These are phyloP conservation scores for Diaporthe australafricana DNA, from an alignment of 2,329 filamentous ascomycete species.

Conservation along the genomic window DNA sequence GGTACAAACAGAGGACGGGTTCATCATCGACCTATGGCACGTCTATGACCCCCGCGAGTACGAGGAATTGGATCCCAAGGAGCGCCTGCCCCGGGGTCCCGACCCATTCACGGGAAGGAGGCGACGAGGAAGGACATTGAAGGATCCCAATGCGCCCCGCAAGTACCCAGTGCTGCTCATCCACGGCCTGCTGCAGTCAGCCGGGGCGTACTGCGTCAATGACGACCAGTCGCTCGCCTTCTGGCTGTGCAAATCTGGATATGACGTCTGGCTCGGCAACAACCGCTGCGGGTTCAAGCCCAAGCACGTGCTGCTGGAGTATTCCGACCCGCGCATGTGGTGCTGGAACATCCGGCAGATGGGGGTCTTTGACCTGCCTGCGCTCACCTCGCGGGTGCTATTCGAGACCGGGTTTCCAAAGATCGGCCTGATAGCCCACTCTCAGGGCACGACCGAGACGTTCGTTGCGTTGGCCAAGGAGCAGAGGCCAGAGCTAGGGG, in stretches of 20 bases:
- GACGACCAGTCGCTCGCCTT: slow-evolving; percentile 92
- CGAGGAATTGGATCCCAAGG: slow-evolving; percentile 58
- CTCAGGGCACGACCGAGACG: slow-evolving; percentile 90
- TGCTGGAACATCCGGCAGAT: slow-evolving; percentile 96
- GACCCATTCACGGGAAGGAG: slow-evolving; percentile 67
- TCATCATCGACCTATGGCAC: slow-evolving; percentile 90
- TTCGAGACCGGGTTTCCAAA: slow-evolving; percentile 86
- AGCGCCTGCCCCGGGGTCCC: slow-evolving; percentile 68
- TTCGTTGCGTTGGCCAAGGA: slow-evolving; percentile 91
- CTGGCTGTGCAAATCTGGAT: slow-evolving; percentile 90
- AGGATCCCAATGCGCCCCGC: slow-evolving; percentile 54
- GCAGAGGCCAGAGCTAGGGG: slow-evolving; percentile 85
- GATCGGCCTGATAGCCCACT: slow-evolving; percentile 86
- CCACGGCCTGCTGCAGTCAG: slow-evolving; percentile 88
- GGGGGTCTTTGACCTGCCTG: slow-evolving; percentile 88
- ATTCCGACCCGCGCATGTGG: slow-evolving; percentile 92
- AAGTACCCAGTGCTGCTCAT: slow-evolving; percentile 89
- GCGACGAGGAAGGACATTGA: slow-evolving; percentile 49
- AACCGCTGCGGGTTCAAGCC: slow-evolving; percentile 90
- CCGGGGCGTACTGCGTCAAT: slow-evolving; percentile 89
- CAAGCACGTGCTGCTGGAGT: slow-evolving; percentile 76
- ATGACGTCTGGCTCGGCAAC: slow-evolving; percentile 96
- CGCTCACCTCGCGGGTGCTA: slow-evolving; percentile 82
- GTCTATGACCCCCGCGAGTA: slow-evolving; percentile 87
- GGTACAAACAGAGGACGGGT: slow-evolving; percentile 94